Evolutionary conservation across 768 basidiomycete species (phyloP).

Genomic region (Sarcomyxa edulis): DNA sequence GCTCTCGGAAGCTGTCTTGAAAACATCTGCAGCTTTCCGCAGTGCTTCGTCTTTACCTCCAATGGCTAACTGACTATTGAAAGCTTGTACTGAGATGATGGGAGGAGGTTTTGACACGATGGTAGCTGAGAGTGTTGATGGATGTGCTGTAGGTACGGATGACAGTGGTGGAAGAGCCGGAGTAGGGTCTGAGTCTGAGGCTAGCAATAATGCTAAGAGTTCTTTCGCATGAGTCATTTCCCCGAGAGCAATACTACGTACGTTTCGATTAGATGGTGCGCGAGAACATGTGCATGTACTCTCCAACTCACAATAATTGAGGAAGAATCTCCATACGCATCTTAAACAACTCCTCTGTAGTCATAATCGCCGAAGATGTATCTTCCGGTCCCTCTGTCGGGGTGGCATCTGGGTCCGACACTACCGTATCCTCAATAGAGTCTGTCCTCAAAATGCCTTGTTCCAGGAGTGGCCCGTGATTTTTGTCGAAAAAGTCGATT

Average conservation of each 20-base stretch:
- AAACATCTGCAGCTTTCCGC: constrained; percentile 65
- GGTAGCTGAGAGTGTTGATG: constrained; percentile 49
- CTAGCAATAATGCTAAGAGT: constrained; percentile 55
- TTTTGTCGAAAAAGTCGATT: constrained; percentile 62
- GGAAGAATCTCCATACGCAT: constrained; percentile 71
- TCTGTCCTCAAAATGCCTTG: constrained; percentile 10
- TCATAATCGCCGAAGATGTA: constrained; percentile 46
- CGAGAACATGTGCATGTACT: no score
- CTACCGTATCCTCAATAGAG: constrained; percentile 2
- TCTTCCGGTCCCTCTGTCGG: constrained; percentile 15
- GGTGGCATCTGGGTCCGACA: background rate
- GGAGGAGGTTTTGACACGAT: constrained; percentile 61
- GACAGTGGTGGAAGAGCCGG: constrained; percentile 10
- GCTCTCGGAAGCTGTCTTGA: constrained; percentile 63
- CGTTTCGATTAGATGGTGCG: constrained; percentile 2
- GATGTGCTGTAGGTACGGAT: constrained; percentile 6
- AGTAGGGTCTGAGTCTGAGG: constrained; percentile 22
- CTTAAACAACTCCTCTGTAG: constrained; percentile 63
- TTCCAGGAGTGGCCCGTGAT: constrained; percentile 7
- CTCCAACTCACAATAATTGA: constrained; percentile 71
- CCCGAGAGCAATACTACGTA: constrained; percentile 60
- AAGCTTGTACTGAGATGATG: constrained; percentile 62
- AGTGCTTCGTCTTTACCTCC: constrained; percentile 81
- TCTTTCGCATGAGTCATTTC: constrained; percentile 79
- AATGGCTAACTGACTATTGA: constrained; percentile 65